Evolutionary conservation across 495 filamentous ascomycete genomes (phyloP), one percentile per base, ranked within the genome.

Genomic region (Daldinia decipiens): DNA sequence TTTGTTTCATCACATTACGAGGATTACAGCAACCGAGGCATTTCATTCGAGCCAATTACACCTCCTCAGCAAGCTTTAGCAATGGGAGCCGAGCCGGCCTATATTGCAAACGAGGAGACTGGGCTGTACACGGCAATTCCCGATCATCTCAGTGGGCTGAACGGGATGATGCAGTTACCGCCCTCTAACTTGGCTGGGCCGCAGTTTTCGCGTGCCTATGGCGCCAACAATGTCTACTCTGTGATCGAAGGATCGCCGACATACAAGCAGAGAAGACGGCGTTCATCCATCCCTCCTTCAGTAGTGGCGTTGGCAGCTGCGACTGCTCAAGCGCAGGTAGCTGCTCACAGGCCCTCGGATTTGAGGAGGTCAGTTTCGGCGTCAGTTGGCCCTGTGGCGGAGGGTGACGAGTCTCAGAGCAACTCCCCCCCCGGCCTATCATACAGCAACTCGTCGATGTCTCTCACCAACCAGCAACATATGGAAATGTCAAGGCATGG

Each of bases 241-340:
- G 92, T 97, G 50, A 93, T 99, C 72, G 95, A 99, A 82, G 95
- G 95, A 21, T 99, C 95, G 5, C 95, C 95, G 26, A 97, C 95
- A 11, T 99, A 99, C 83, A 99, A 99, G 86, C 96, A 98, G 83
- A 88, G 95, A 65, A 87, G 95, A 74, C 88, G 95, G 67, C 91
- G 96, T 32, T 97, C 95, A 21, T 98, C 95, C 26, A 91, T 98
- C 58, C 90, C 93, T 17, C 92, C 93, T 12, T 87, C 88, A 39
- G 84, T 91, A 56, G 85, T 85, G 34, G 87, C 87, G 67, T 87
- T 89, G 36, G 84, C 89, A 60, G 86, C 89, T 54, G 87, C 88
- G 21, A 83, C 87, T 5, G 84, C 85, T n/a, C 86, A 82, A 65
- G 76, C 75, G 38, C 82, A 84, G 57, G 79, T 75, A 15, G 78